Conservation (phyloP, 2,329 filamentous ascomycete genomes). For the Diatrype stigma region DNA sequence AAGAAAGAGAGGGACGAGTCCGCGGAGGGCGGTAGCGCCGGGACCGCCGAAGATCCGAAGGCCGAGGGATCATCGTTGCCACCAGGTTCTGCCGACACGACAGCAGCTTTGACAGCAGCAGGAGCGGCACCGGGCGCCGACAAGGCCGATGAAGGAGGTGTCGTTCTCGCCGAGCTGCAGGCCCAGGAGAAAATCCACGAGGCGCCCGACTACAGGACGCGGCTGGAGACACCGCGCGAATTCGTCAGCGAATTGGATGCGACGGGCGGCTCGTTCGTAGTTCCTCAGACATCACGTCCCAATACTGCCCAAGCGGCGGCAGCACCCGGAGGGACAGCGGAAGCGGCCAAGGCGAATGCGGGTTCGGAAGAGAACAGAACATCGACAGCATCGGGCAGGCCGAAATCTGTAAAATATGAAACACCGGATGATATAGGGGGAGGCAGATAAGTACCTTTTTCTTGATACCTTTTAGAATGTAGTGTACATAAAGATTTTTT, state of each 20-base stretch:
- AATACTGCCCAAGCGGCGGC: neutral
- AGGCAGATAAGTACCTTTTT: neutral
- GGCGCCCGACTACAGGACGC: conserved; percentile 2
- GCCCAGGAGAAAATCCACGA: conserved; percentile 2
- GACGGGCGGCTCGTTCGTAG: conserved; percentile 2
- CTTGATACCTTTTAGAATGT: neutral
- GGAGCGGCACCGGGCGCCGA: neutral
- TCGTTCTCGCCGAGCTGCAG: neutral
- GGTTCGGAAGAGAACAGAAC: neutral
- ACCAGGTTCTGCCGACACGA: neutral
- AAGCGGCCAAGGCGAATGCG: neutral
- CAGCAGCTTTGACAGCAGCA: too few species aligned
- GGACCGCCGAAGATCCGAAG: neutral
- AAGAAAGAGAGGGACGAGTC: conserved; percentile 1
- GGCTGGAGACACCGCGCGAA: neutral
- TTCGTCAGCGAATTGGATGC: conserved; percentile 4
- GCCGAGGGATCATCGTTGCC: neutral
- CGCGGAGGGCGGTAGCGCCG: neutral
- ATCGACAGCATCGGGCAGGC: neutral
- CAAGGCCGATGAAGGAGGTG: neutral
- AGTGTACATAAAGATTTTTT: neutral
- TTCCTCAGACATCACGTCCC: neutral
- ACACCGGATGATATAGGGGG: neutral
- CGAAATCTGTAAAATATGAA: neutral
- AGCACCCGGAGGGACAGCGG: neutral